Evolutionary conservation across 2,329 filamentous ascomycete species (phyloP).

Genomic region (Bipolaris victoriae): DNA sequence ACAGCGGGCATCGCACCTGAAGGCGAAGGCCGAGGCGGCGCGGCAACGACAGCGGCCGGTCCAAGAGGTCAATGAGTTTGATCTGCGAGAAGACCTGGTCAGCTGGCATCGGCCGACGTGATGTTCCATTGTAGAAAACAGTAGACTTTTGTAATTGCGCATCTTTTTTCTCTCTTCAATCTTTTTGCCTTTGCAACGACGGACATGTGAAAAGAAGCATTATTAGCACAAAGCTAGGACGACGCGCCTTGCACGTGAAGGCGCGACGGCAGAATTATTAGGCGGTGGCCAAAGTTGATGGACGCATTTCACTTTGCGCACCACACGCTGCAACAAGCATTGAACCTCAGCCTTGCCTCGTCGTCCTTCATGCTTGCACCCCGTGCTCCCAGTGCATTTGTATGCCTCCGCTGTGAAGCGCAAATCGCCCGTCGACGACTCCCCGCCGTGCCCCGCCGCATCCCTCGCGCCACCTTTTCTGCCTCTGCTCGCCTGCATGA

Average conservation of each 20-base stretch:
- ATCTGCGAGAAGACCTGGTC: constrained; percentile 55
- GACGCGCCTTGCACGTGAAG: constrained; percentile 40
- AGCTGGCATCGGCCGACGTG: constrained; percentile 51
- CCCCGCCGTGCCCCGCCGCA: constrained; percentile 19
- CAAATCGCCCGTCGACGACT: constrained; percentile 32
- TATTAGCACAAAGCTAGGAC: not conserved
- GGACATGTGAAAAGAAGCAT: not conserved
- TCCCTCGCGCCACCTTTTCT: constrained; percentile 37
- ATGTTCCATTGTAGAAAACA: not conserved
- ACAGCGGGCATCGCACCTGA: constrained; percentile 52
- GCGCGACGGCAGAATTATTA: constrained; percentile 43
- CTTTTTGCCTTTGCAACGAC: not conserved
- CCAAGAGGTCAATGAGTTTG: constrained; percentile 57
- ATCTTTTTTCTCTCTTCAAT: not conserved
- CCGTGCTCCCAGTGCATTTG: constrained; percentile 44
- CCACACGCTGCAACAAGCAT: constrained; percentile 9
- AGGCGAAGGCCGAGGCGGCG: constrained; percentile 49
- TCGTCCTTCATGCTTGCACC: constrained; percentile 45
- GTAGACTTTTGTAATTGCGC: not conserved
- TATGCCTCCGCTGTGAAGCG: constrained; percentile 50
- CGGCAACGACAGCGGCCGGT: constrained; percentile 42
- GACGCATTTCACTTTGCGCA: constrained; percentile 15
- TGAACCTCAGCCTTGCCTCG: constrained; percentile 1
- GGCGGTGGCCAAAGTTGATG: constrained; percentile 40
- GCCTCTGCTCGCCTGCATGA: constrained; percentile 28